Evolutionary conservation across 2,329 filamentous ascomycete genomes (phyloP).

Genomic region (Trichophyton verrucosum): DNA sequence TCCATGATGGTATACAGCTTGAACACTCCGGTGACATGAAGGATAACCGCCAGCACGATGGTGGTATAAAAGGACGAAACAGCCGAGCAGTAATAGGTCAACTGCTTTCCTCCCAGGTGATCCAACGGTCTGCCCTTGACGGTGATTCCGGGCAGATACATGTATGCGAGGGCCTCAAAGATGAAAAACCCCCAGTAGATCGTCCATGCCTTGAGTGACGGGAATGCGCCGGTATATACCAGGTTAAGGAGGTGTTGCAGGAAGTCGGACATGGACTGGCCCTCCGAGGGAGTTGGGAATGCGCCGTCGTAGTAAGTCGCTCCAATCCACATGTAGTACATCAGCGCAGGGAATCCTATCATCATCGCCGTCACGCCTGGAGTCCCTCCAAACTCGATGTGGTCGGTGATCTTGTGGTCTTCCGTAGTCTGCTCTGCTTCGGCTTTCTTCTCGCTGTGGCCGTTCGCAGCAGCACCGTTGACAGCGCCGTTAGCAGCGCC

Average conservation of each 20-base stretch:
- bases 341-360: constrained; percentile 81
- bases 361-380: constrained; percentile 73
- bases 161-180: constrained; percentile 71
- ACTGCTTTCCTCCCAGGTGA: constrained; percentile 69
- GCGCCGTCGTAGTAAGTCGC: constrained; percentile 84
- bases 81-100: constrained; percentile 89
- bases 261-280: constrained; percentile 60
- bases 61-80: constrained; percentile 80
- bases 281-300: constrained; percentile 54
- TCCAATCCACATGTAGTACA: constrained; percentile 99
- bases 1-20: constrained; percentile 85
- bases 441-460: background rate
- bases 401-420: constrained; percentile 33
- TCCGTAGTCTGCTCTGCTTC: constrained; percentile 4
- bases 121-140: constrained; percentile 78
- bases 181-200: constrained; percentile 94
- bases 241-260: constrained; percentile 56
- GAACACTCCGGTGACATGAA: constrained; percentile 78
- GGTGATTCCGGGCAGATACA: constrained; percentile 75
- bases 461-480: background rate
- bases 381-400: constrained; percentile 77
- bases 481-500: constrained; percentile 18
- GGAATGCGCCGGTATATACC: constrained; percentile 74
- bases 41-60: constrained; percentile 53
- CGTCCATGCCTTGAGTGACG: constrained; percentile 66